These are phyloP conservation scores for Achlya hypogyna DNA, from an alignment of 352 stramenopile genomes.

Conservation along the genomic window DNA sequence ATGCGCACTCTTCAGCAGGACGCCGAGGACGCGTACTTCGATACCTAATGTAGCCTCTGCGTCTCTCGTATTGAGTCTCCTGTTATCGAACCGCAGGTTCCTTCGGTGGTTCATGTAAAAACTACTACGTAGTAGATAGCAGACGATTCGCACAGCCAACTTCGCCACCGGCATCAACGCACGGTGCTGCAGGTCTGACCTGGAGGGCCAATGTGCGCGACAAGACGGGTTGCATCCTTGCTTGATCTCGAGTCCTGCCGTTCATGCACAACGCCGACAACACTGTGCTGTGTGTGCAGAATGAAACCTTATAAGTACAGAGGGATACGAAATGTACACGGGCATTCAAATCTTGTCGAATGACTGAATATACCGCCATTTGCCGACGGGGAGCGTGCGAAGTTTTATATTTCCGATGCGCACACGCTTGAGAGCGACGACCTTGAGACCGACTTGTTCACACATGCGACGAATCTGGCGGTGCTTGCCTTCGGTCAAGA, in stretches of 20 bases:
- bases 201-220: no score
- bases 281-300: not conserved
- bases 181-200: no score
- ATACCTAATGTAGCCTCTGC: no score
- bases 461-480: slow-evolving; percentile 96
- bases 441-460: slow-evolving; percentile 80
- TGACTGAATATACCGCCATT: slow-evolving; percentile 75
- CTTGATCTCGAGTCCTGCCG: no score
- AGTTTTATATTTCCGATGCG: slow-evolving; percentile 85
- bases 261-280: no score
- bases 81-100: no score
- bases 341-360: slow-evolving; percentile 42
- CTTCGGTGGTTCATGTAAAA: no score
- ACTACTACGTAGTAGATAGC: no score
- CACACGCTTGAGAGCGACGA: slow-evolving; percentile 87
- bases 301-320: not conserved
- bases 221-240: no score
- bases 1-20: slow-evolving; percentile 58
- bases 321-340: not conserved
- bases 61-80: no score
- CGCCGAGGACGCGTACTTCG: slow-evolving; percentile 74
- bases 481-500: slow-evolving; percentile 92
- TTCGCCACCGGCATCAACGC: no score
- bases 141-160: no score
- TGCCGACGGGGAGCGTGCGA: slow-evolving; percentile 47